These are phyloP conservation scores for Amoebophrya sp. DNA, from an alignment of 169 alveolate species.

Conservation along the genomic window DNA sequence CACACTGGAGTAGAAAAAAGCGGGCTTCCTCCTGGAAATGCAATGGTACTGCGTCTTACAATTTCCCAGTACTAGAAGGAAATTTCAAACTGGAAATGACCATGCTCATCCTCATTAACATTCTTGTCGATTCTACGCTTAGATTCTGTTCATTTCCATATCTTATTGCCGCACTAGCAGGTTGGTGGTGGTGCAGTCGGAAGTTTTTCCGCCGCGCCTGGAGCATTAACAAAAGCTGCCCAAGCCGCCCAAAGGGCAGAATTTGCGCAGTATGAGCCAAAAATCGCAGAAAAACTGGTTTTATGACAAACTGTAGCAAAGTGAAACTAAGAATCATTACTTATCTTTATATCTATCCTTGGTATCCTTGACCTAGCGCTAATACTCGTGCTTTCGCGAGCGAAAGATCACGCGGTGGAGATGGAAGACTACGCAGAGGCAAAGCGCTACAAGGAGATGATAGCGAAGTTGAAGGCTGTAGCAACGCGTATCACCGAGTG, in stretches of 20 bases:
- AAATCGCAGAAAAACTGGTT: not conserved
- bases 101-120: not conserved
- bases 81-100: too few species aligned
- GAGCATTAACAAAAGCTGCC: too few species aligned
- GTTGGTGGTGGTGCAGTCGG: too few species aligned
- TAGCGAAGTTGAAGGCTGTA: not conserved
- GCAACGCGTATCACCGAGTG: not conserved
- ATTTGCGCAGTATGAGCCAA: not conserved
- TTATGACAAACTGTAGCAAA: too few species aligned
- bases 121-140: not conserved
- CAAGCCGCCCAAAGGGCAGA: not conserved
- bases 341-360: too few species aligned
- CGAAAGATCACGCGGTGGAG: conserved; percentile 16
- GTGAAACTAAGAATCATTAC: too few species aligned
- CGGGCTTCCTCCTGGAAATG: not conserved
- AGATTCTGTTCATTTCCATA: too few species aligned
- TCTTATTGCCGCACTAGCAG: too few species aligned
- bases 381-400: too few species aligned
- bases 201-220: too few species aligned
- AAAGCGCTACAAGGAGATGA: not conserved
- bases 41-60: not conserved
- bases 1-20: not conserved
- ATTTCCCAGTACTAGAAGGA: not conserved
- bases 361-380: too few species aligned
- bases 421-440: not conserved